Evolutionary conservation across 78 protist species (phyloP), one percentile per base, ranked within the genome.

Genomic region (Ministeria vibrans): DNA sequence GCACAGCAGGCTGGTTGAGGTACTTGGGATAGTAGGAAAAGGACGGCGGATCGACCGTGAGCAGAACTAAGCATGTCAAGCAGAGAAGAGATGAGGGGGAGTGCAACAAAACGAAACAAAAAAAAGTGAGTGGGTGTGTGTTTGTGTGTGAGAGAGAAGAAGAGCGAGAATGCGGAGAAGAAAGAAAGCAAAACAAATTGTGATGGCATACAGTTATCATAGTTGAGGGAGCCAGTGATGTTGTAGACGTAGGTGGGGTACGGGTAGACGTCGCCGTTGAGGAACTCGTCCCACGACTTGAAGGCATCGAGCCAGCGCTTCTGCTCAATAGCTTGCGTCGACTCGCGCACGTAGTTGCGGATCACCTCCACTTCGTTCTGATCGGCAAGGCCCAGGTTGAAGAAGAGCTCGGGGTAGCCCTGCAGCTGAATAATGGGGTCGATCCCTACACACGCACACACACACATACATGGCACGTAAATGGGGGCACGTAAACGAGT

Each of bases 321-420:
- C n/a, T n/a, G n/a, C n/a, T n/a, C n/a, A 15, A 38, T 36, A 22
- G 72, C 72, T 18, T 38, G 9, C 34, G 15, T 15, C 25, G 72
- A 22, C 46, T 36, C 25, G 72, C 15, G 25, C 36, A 15, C 18
- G 72, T 32, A 32, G 36, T 38, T 11, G 36, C 18, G 72, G 15
- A 70, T 9, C 39, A 22, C 49, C 30, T 9, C 39, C 28, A 9
- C 25, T 53, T 72, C 41, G 32, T 4, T 18, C 6, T 49, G 38
- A 15, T 42, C 77, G 61, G 77, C 77, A 22, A 72, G 44, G n/a
- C 77, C 77, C 30, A 72, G 53, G 77, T 42, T 72, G 77, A 34
- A 34, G 59, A 72, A 7, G 38, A 72, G 38, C 30, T 27, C 77
- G 55, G 77, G 55, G 36, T 25, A 25, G 55, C 38, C 77, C 45